Evolutionary conservation across 768 basidiomycete species (phyloP), one percentile per base, ranked within the genome.

Genomic region (Agaricus blazei): DNA sequence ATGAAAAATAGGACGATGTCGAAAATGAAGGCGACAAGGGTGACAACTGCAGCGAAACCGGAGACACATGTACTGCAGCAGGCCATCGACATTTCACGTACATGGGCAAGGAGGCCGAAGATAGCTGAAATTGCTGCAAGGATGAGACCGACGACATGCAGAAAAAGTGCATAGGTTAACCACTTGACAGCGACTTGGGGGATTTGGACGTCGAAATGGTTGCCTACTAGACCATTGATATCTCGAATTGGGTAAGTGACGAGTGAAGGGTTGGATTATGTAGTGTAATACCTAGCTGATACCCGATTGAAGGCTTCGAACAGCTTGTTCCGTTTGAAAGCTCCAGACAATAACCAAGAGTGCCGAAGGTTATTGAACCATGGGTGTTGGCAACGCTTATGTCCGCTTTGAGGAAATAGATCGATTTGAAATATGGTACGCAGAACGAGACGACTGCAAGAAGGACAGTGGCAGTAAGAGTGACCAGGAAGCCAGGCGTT

Each of bases 1-100:
- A 96, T 71, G 75, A 91, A 93, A 74, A 98, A 98, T 55, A 97
- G 73, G 61, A 82, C 88, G 56, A 98, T 71, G 68, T 99, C 97
- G 69, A 98, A 94, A 31, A 96, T 82, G 70, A 98, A 95, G 4
- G 95, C 94, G 43, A 91, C 64, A 57, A 98, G 76, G 49, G 92
- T 80, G 56, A 96, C 71, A 1, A 79, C 70, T 0, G 93, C 91
- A 11, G 87, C 92, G 58, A 94, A 82, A 5, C 90, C 85, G 3
- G 90, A 87, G 57, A 96, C 72, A 62, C 80, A 90, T 51, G 86
- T 85, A 62, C 89, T 90, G 71, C 82, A 87, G 66, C 88, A 93
- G 29, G 80, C 75, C 87, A 90, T 92, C 54, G 89, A 81, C 79
- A 91, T 85, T 67, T 92, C 88, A 12, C 88, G 85, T 56, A 96